Conservation (phyloP, 2,329 filamentous ascomycete genomes). For the Cercospora zeae-maydis region DNA sequence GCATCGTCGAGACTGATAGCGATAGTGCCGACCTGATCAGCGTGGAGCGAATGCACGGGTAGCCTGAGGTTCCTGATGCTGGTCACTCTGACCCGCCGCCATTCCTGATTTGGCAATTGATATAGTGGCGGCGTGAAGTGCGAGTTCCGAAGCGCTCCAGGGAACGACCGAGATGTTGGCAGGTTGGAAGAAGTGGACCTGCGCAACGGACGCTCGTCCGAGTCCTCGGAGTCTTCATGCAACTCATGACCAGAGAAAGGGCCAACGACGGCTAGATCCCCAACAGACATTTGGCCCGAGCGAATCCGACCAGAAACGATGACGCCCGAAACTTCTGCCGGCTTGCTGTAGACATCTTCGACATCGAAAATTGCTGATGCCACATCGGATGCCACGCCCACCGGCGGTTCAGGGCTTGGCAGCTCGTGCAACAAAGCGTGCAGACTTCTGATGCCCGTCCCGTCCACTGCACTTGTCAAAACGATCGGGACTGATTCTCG, state of each 20-base stretch:
- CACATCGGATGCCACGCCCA: conserved; percentile 42
- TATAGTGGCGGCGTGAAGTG: conserved; percentile 27
- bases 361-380: conserved; percentile 67
- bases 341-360: conserved; percentile 79
- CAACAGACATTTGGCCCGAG: conserved; percentile 72
- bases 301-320: conserved; percentile 82
- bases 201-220: conserved; percentile 32
- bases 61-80: conserved; percentile 86
- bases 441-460: conserved; percentile 72
- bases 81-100: conserved; percentile 75
- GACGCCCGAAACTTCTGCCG: conserved; percentile 32
- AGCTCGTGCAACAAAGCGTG: conserved; percentile 77
- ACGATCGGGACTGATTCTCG: conserved; percentile 70
- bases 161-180: conserved; percentile 47
- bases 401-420: conserved; percentile 53
- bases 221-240: conserved; percentile 37
- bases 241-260: conserved; percentile 52
- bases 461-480: conserved; percentile 81
- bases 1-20: conserved; percentile 60
- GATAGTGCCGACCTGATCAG: conserved; percentile 85
- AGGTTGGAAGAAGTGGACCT: conserved; percentile 29
- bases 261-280: conserved; percentile 73
- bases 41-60: conserved; percentile 69
- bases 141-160: conserved; percentile 42
- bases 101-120: conserved; percentile 53